phyloP scores from a whole-genome alignment of 2,329 filamentous ascomycete genomes.

The Stagonosporopsis tanaceti region DNA sequence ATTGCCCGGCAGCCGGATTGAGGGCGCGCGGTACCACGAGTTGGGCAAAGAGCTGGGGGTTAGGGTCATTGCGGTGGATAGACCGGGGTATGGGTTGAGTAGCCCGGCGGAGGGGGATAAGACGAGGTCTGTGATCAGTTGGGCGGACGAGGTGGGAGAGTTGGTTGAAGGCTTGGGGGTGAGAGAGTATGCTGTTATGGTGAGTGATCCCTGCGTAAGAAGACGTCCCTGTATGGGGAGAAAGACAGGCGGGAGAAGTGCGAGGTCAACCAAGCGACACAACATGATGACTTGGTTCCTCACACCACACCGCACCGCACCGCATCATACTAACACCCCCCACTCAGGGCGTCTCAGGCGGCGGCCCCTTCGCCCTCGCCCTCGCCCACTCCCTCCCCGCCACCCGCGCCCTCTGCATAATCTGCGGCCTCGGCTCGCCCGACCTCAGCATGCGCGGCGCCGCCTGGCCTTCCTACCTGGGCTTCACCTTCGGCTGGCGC shows the following conservation, averaged over 20 bases:
- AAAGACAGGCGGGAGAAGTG: not conserved
- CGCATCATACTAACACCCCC: no score
- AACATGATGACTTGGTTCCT: no score
- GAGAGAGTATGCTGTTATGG: conserved; percentile 35
- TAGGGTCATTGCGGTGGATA: conserved; percentile 37
- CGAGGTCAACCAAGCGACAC: no score
- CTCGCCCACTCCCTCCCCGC: conserved; percentile 34
- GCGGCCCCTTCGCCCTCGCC: conserved; percentile 44
- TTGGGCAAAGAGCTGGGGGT: conserved; percentile 30
- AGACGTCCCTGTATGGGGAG: no score
- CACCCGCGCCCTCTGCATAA: conserved; percentile 34
- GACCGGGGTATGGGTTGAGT: conserved; percentile 43
- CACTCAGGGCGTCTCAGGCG: conserved; percentile 42
- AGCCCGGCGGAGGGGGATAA: conserved; percentile 23
- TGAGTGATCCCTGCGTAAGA: conserved; percentile 10
- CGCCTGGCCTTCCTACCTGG: conserved; percentile 32
- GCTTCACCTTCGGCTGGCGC: conserved; percentile 43
- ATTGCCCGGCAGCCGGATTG: conserved; percentile 41
- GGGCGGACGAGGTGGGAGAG: conserved; percentile 34
- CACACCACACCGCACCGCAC: no score
- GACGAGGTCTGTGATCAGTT: conserved; percentile 31
- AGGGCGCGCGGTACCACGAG: conserved; percentile 35
- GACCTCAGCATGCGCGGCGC: conserved; percentile 48
- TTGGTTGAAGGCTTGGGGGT: conserved; percentile 33
- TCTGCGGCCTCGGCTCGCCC: conserved; percentile 46